phyloP scores from a whole-genome alignment of 306 rosid species.

The Trifolium fragiferum region DNA sequence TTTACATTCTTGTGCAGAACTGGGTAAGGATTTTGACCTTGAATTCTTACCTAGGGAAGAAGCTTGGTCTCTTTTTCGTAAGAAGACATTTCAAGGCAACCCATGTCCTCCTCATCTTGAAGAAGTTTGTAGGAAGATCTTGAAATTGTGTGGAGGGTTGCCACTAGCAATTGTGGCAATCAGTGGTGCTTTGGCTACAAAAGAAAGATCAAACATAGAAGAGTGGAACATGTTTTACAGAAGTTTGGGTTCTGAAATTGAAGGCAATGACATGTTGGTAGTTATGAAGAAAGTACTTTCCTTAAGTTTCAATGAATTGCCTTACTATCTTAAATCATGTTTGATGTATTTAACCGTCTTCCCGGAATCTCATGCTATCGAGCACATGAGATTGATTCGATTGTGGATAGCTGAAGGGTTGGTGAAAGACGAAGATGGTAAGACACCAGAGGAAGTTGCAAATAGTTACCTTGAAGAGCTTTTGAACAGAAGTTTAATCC shows the following conservation, averaged over 20 bases:
- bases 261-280: conserved; percentile 49
- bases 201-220: conserved; percentile 48
- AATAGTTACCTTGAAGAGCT: conserved; percentile 65
- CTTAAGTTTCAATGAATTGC: conserved; percentile 66
- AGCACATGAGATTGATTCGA: conserved; percentile 56
- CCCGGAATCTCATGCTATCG: conserved; percentile 48
- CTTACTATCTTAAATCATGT: conserved; percentile 68
- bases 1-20: conserved; percentile 41
- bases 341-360: conserved; percentile 60
- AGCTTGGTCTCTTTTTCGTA: conserved; percentile 59
- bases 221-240: conserved; percentile 51
- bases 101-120: conserved; percentile 54
- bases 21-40: conserved; percentile 45
- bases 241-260: conserved; percentile 52
- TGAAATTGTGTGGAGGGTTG: conserved; percentile 55
- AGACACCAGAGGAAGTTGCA: conserved; percentile 62
- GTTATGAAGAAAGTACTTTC: conserved; percentile 57
- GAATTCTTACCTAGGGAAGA: conserved; percentile 54
- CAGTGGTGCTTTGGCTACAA: conserved; percentile 55
- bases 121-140: conserved; percentile 35
- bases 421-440: conserved; percentile 54
- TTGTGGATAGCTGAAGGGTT: conserved; percentile 75
- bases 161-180: conserved; percentile 64
- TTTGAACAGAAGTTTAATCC: conserved; percentile 59
- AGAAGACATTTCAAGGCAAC: conserved; percentile 54